Base-by-base conservation (phyloP, 768 basidiomycete species). In the Boletellus ananiceps region DNA sequence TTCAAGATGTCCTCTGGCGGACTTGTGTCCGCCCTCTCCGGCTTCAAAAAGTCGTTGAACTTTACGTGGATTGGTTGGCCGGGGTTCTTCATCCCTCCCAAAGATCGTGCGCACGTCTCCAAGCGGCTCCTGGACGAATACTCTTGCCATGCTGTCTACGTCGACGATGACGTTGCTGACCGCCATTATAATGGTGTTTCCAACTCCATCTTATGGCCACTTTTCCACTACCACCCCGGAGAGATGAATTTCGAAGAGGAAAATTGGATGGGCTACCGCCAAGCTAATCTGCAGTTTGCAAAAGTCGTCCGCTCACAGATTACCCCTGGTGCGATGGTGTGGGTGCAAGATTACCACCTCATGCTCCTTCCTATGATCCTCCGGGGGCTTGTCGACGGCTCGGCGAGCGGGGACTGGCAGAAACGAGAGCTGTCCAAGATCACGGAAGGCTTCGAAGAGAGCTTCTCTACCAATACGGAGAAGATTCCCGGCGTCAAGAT, bases 181-280 rank as follows among this genome's bases (percentile, higher is more conserved):
- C 81, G 86, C 45, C 94, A 98, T 70, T 99, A 92, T 73, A 94
- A 94, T 66, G 92, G 96, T 48, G 98, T 99, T 79, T 95, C 94
- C 59, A 99, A 99, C 74, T 96, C 94, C 46, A 98, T 99, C 71
- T 83, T 99, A 44, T 99, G 96, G 96, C 96, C 96, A 2, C 76
- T 99, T 40, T 97, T 99, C 79, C 96, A 99, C 68, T 99, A 97
- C 71, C 95, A 98, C 68, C 96, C 96, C 8, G 95, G 95, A 56
- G 96, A 98, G 73, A 98, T 99, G 93, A 95, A 93, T 71, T 99
- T 99, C 64, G 95, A 97, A 69, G 93, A 96, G 73, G 90, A 90
- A 65, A 91, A 98, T 67, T 99, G 96, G 96, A 82, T 85, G 46
- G 96, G 93, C 13, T 99, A 98, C 70, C 84, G 96, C 33, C 93